Percentiles rank a stretch among this genome's conserved stretches.
Conservation (phyloP, 2,329 filamentous ascomycete species). For the Fusarium verticillioides region DNA sequence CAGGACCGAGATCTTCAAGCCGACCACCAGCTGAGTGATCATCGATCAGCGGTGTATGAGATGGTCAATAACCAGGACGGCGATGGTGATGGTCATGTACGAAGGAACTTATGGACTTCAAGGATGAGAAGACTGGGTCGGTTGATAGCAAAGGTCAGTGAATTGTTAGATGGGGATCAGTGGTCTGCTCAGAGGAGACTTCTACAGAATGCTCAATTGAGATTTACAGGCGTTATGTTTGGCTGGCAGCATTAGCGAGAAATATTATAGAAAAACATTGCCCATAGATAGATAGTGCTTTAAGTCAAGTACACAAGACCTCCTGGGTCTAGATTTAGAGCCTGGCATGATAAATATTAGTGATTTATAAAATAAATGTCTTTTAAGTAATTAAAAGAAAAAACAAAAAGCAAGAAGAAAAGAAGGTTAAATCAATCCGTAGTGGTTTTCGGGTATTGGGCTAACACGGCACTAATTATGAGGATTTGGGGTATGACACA, state of each 20-base stretch:
- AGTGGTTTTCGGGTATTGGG: neutral
- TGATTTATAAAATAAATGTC: rapidly evolving
- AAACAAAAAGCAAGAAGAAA: neutral
- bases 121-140: neutral
- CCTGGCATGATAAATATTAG: rapidly evolving
- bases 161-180: neutral
- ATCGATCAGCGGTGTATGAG: neutral
- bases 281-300: neutral
- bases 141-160: neutral
- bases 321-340: no score
- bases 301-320: neutral
- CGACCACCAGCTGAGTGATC: rapidly evolving
- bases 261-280: neutral
- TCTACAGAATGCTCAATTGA: neutral
- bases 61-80: neutral
- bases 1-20: neutral
- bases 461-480: neutral
- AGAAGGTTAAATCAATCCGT: neutral
- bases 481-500: neutral
- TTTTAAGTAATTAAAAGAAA: neutral
- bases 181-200: neutral
- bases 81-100: neutral
- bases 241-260: neutral
- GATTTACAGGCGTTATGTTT: neutral
- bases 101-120: neutral